These are phyloP conservation scores for Rhizopus sp. DNA, from an alignment of 371 early-diverging fungal genomes.

Conservation along the genomic window DNA sequence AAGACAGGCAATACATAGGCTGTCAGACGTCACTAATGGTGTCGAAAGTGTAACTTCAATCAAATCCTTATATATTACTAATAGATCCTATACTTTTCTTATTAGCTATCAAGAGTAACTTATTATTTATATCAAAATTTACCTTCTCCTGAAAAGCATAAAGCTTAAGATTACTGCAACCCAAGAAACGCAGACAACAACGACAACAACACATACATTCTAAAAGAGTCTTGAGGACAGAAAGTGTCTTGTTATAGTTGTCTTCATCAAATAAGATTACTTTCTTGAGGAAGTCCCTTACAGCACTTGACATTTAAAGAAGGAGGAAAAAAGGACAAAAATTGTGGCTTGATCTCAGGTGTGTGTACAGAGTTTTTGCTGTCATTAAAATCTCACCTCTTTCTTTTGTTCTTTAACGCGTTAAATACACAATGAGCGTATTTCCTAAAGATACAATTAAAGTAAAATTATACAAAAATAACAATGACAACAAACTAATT, in stretches of 20 bases:
- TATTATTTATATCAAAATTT: not conserved
- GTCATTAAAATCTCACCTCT: not conserved
- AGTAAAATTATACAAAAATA: slow-evolving; percentile 13
- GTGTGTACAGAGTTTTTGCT: not conserved
- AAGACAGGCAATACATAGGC: slow-evolving; percentile 49
- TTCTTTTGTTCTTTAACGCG: slow-evolving; percentile 3
- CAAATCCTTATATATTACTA: slow-evolving; percentile 5
- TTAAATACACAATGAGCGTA: slow-evolving; percentile 31
- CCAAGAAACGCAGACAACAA: slow-evolving; percentile 41
- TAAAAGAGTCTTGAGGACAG: slow-evolving; percentile 21
- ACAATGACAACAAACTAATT: not conserved
- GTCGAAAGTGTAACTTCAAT: not conserved
- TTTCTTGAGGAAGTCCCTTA: not conserved
- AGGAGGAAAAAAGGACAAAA: not conserved
- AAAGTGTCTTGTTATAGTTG: slow-evolving; percentile 1
- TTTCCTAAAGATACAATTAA: slow-evolving; percentile 57
- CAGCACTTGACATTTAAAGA: not conserved
- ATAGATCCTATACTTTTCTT: slow-evolving; percentile 21
- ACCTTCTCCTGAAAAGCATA: slow-evolving; percentile 31
- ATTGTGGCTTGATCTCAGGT: not conserved
- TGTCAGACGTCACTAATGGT: not conserved
- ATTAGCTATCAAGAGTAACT: not conserved
- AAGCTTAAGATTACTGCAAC: slow-evolving; percentile 21
- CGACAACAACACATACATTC: slow-evolving; percentile 33
- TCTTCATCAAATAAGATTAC: not conserved